Conservation (phyloP, 257 asterid genomes). For the Nyctanthes arbortristis region DNA sequence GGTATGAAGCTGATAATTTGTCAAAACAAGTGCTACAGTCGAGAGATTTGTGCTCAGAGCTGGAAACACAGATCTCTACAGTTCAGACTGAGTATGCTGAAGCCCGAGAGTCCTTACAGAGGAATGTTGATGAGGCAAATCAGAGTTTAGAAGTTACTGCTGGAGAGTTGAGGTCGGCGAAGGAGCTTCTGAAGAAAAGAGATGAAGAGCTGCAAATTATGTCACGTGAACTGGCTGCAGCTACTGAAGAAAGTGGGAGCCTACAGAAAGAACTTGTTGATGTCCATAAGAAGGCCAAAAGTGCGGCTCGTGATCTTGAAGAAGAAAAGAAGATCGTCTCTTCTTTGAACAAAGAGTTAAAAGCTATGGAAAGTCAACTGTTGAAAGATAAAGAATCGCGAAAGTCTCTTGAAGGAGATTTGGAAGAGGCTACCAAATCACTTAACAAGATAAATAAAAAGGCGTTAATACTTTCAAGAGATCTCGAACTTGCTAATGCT, state of each 20-base stretch:
- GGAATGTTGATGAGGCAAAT: conserved; percentile 44
- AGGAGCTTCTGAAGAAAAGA: conserved; percentile 45
- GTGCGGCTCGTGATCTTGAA: conserved; percentile 37
- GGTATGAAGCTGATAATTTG: conserved; percentile 53
- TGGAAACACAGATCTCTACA: conserved; percentile 52
- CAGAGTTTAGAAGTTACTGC: conserved; percentile 34
- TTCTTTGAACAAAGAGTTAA: conserved; percentile 50
- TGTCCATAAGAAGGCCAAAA: conserved; percentile 46
- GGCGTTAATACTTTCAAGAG: conserved; percentile 41
- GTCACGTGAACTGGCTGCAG: conserved; percentile 46
- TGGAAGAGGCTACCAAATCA: conserved; percentile 59
- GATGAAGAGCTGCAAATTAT: conserved; percentile 44
- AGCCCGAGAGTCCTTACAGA: conserved; percentile 48
- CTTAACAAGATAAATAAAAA: conserved; percentile 57
- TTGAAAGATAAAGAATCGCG: conserved; percentile 48
- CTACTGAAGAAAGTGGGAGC: conserved; percentile 37
- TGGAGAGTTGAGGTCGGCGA: conserved; percentile 45
- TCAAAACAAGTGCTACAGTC: conserved; percentile 50
- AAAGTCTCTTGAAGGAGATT: conserved; percentile 49
- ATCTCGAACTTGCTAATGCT: conserved; percentile 53
- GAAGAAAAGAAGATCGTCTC: conserved; percentile 47
- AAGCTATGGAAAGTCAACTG: conserved; percentile 40
- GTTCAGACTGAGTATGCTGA: conserved; percentile 46
- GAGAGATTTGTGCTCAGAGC: conserved; percentile 48
- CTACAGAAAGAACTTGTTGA: conserved; percentile 59